Base-by-base conservation (phyloP, 73 alveolate species). In the Tetrahymena elliotti region DNA sequence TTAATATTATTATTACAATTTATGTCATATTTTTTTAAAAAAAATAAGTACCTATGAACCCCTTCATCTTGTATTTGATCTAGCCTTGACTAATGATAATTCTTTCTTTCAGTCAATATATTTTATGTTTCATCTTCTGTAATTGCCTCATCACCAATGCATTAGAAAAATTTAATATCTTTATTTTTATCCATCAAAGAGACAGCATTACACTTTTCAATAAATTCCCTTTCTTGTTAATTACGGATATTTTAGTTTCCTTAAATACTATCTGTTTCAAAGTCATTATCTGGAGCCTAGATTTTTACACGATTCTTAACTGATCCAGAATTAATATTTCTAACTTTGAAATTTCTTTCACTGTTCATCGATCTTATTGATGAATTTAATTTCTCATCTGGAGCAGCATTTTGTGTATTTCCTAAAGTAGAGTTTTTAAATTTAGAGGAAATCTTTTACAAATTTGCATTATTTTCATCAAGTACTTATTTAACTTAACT, bases 151-250 rank as follows among this genome's bases (percentile, higher is more conserved):
- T 94, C 96, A 35, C 96, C 96, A 33, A 94, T 92, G 47, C 96
- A 94, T 52, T 94, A 88, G 93, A 94, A 94, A 36, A 94, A 94
- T 94, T 94, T 84, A n/a, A 94, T 94, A 22, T 94, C 96, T 88
- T 94, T 94, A 83, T 94, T 94, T 47, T 94, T 94, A 88, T 94
- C 96, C 93, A 94, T 84, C 27, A 68, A 38, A 68, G 93, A 16
- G 31, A 94, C 92, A 83, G 93, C 41, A 92, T 94, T 94, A 52
- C 93, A 94, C 68, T 94, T 94, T 47, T 94, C 95, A 38, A 94
- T 84, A 35, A 84, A 94, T 37, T 47, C 52, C 82, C 93, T 94
- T 53, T 94, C 96, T 94, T 84, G 39, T 34, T 41, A n/a, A 18
- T 34, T 37, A 33, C 82, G 52, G 11, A 84, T 33, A 84, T 84